phyloP scores from a whole-genome alignment of 78 protist genomes.

The Monocercomonoides exilis region DNA sequence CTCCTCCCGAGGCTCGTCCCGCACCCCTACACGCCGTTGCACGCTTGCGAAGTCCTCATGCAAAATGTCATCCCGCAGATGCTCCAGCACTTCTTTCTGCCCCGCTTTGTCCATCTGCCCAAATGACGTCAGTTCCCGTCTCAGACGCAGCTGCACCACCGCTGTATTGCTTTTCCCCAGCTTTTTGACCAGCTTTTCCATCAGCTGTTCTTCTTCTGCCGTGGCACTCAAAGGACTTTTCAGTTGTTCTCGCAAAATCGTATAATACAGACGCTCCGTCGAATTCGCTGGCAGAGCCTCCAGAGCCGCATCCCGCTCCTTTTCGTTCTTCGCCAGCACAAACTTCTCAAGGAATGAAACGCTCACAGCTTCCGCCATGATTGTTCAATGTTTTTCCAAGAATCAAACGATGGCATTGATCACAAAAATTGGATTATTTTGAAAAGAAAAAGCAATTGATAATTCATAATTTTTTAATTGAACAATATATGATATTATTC shows the following conservation, averaged over 20 bases:
- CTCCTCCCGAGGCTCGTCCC: no score
- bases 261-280: neutral
- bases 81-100: neutral
- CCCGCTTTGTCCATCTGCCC: neutral
- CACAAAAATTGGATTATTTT: no score
- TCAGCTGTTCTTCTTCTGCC: neutral
- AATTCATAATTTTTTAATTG: no score
- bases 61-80: neutral
- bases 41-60: no score
- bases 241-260: neutral
- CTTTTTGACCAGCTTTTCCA: neutral
- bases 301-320: neutral
- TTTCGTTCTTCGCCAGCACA: neutral
- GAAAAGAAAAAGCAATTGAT: no score
- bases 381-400: no score
- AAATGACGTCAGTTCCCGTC: neutral
- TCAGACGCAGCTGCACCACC: neutral
- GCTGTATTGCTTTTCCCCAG: neutral
- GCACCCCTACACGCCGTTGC: no score
- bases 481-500: no score
- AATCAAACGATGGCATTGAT: no score
- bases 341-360: neutral
- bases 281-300: neutral
- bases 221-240: neutral
- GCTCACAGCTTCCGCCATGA: neutral